phyloP scores from a whole-genome alignment of 495 filamentous ascomycete species.

The Darksidea phi region DNA sequence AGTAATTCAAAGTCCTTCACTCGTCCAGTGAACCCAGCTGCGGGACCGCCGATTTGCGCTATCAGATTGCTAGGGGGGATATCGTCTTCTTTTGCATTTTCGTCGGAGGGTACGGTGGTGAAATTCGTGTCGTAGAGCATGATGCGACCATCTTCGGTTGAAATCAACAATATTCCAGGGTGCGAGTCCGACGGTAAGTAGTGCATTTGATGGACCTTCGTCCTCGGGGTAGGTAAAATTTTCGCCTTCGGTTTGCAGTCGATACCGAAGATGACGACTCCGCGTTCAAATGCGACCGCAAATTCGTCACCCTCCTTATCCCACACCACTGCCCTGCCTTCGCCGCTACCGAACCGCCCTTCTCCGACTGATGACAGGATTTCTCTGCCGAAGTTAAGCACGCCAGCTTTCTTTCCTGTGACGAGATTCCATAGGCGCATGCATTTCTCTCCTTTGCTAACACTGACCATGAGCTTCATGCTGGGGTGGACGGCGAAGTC shows the following conservation, averaged over 20 bases:
- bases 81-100: conserved; percentile 34
- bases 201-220: conserved; percentile 77
- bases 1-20: conserved; percentile 87
- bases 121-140: conserved; percentile 72
- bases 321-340: conserved; percentile 85
- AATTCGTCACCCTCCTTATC: conserved; percentile 75
- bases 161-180: conserved; percentile 64
- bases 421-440: conserved; percentile 97
- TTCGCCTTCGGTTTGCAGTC: conserved; percentile 77
- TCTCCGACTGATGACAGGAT: conserved; percentile 70
- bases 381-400: conserved; percentile 74
- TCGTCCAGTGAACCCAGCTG: conserved; percentile 62
- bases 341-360: conserved; percentile 70
- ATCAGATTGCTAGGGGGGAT: conserved; percentile 57
- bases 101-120: conserved; percentile 1
- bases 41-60: conserved; percentile 76
- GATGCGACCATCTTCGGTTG: conserved; percentile 90
- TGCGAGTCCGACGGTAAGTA: conserved; percentile 58
- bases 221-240: conserved; percentile 63
- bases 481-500: conserved; percentile 94
- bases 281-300: conserved; percentile 83
- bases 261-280: conserved; percentile 79
- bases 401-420: conserved; percentile 91
- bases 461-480: conserved; percentile 92
- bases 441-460: conserved; percentile 80